Evolutionary conservation across 2,329 filamentous ascomycete species (phyloP).

Genomic region (Aspergillus fumigatiaffinis): DNA sequence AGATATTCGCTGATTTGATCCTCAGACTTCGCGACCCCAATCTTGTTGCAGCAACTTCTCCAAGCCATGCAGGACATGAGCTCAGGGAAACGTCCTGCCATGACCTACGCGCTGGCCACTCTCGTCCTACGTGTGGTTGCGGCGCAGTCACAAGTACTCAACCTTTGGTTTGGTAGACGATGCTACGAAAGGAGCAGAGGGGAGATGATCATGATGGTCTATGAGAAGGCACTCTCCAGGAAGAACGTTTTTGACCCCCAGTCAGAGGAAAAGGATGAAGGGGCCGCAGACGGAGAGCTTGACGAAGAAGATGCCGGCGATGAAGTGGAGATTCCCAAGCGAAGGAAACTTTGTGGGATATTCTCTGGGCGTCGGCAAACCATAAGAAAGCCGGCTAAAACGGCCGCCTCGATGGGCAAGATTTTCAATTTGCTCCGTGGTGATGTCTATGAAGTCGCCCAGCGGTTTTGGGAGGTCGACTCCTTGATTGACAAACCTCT

Average conservation of each 20-base stretch:
- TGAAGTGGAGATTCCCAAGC: slow-evolving; percentile 16
- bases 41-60: slow-evolving; percentile 70
- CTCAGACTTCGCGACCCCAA: slow-evolving; percentile 56
- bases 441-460: slow-evolving; percentile 38
- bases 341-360: slow-evolving; percentile 24
- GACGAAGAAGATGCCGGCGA: slow-evolving; percentile 6
- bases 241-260: slow-evolving; percentile 51
- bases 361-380: slow-evolving; percentile 18
- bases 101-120: slow-evolving; percentile 63
- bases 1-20: slow-evolving; percentile 19
- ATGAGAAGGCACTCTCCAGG: slow-evolving; percentile 69
- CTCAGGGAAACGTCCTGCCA: slow-evolving; percentile 52
- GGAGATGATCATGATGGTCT: slow-evolving; percentile 81
- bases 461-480: slow-evolving; percentile 79
- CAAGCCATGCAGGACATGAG: slow-evolving; percentile 58
- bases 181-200: slow-evolving; percentile 80
- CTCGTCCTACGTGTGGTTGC: slow-evolving; percentile 58
- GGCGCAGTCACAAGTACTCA: slow-evolving; percentile 64
- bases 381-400: slow-evolving; percentile 35
- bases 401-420: slow-evolving; percentile 78
- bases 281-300: slow-evolving; percentile 5
- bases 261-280: slow-evolving; percentile 25
- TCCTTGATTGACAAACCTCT: slow-evolving; percentile 72
- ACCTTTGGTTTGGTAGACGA: slow-evolving; percentile 77
- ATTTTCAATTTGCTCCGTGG: slow-evolving; percentile 81